These are phyloP conservation scores for Brassica incana DNA, from an alignment of 345 rosid species.

Conservation along the genomic window DNA sequence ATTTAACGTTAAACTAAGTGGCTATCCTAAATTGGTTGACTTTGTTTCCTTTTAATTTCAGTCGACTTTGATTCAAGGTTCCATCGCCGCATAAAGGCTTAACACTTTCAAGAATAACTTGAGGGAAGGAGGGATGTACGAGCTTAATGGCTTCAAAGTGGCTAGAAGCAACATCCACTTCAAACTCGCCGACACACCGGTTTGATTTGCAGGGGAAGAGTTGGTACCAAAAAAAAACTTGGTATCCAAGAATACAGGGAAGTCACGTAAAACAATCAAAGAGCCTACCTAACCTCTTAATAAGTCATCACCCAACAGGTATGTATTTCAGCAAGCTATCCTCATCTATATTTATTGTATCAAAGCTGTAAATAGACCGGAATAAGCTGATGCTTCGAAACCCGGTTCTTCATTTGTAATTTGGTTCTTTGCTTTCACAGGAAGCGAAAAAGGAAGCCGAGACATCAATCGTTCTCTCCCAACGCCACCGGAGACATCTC, in stretches of 20 bases:
- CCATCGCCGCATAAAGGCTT: no score
- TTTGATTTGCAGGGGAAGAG: slow-evolving; percentile 36
- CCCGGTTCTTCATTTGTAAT: not conserved
- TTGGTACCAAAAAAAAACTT: slow-evolving; percentile 38
- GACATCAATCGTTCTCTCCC: slow-evolving; percentile 32
- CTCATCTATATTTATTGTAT: not conserved
- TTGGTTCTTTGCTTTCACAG: slow-evolving; percentile 31
- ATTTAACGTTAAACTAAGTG: no score
- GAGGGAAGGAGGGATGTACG: no score
- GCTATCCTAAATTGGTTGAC: no score
- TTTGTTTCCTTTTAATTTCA: no score
- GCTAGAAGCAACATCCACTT: no score
- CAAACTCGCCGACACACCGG: no score
- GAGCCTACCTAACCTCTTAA: slow-evolving; percentile 27
- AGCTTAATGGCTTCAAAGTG: no score
- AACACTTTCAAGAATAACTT: no score
- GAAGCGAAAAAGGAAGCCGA: slow-evolving; percentile 42
- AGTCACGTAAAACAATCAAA: slow-evolving; percentile 42
- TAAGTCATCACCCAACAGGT: slow-evolving; percentile 26
- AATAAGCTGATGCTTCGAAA: not conserved
- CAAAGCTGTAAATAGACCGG: not conserved
- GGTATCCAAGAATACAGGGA: slow-evolving; percentile 45
- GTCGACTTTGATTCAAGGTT: no score
- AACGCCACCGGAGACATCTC: slow-evolving; percentile 45
- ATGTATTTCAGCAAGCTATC: no score